These are phyloP conservation scores for Pythium insidiosum DNA, from an alignment of 352 stramenopile genomes.

Conservation along the genomic window DNA sequence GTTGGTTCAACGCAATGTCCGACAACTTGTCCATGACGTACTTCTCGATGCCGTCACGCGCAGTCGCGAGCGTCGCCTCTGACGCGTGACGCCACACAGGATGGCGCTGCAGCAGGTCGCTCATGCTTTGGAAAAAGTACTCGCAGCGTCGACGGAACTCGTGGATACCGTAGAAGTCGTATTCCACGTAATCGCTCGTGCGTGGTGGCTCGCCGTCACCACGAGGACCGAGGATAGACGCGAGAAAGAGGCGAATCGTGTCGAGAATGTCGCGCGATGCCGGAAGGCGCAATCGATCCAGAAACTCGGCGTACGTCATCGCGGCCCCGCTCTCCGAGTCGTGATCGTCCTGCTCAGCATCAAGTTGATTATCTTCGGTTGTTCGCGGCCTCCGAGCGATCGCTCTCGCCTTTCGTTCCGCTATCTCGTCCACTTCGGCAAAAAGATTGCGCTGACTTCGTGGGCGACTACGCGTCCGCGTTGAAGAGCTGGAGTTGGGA, in stretches of 20 bases:
- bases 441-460: conserved; percentile 52
- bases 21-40: conserved; percentile 89
- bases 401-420: conserved; percentile 19
- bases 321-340: conserved; percentile 25
- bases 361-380: no score
- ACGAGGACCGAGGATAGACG: conserved; percentile 66
- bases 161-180: conserved; percentile 72
- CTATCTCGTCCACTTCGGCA: conserved; percentile 33
- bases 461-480: no score
- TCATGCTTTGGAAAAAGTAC: conserved; percentile 68
- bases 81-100: conserved; percentile 56
- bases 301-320: conserved; percentile 71
- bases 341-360: conserved; percentile 10
- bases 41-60: conserved; percentile 85
- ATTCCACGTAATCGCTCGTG: conserved; percentile 65
- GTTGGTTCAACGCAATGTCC: conserved; percentile 67
- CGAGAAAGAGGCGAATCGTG: conserved; percentile 67
- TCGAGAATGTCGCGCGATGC: conserved; percentile 66
- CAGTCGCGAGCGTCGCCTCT: conserved; percentile 49
- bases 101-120: conserved; percentile 46
- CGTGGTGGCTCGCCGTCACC: conserved; percentile 63
- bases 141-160: conserved; percentile 59
- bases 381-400: conserved; percentile 9
- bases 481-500: no score
- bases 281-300: conserved; percentile 63